Evolutionary conservation across 1,284 basidiomycete species (phyloP), one percentile per base, ranked within the genome.

Genomic region (Ustilago cynodontis): DNA sequence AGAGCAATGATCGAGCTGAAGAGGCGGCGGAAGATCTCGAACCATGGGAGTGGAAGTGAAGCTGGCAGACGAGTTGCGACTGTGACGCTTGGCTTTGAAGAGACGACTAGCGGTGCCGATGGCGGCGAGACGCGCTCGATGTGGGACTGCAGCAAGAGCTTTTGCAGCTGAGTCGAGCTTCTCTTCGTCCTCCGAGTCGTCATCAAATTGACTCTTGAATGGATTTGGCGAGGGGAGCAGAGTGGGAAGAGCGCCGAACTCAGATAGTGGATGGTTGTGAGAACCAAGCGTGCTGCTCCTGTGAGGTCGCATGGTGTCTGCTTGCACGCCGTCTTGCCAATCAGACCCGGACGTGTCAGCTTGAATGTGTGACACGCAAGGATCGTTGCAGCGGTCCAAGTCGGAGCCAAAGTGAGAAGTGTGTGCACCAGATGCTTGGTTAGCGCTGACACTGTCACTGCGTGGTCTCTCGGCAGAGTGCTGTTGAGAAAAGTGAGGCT

Each of bases 131-230:
- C 74, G 61, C 28, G 74, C 70, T 16, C 52, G 41, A 3, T 63
- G 61, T 1, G 65, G 59, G 6, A 69, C 49, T 18, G 51, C 31
- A 0, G 67, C 24, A 4, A 61, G 26, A 22, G 61, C 45, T 1
- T 43, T 53, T 7, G 50, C 31, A 35, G 37, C 31, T 1, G 14
- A 10, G 16, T 69, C 43, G 28, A 71, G 57, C 58, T 56, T 63
- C 20, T 70, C 70, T 22, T 77, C 75, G 20, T 77, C 75, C 35
- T 77, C 75, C 11, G 75, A 77, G 41, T 77, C 75, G 14, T 72
- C 70, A 22, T 72, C 70, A 31, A 77, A 77, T 9, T 56, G 56
- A 56, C 75, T 77, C 31, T 60, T 65, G 47, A 74, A 22, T 0
- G 49, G 60, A 6, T 67, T 49, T 0, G 60, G 70, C 0, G 70